A percentile compares a stretch with the other conserved stretches of the same genome.
phyloP scores from a whole-genome alignment of 306 rosid genomes.

The Astragalus glycyphyllos region DNA sequence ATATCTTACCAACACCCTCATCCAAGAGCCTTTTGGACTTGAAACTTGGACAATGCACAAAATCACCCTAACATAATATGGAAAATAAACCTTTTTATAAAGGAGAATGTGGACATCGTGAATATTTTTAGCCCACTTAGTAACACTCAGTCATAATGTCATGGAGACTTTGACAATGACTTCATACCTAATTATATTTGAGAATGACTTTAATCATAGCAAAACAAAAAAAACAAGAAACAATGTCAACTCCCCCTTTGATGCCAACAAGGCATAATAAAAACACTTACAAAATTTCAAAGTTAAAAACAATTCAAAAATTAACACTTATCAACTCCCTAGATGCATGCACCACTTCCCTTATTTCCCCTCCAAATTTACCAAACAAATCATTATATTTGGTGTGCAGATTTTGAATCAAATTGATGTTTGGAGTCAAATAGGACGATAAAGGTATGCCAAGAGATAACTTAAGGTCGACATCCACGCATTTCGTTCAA shows the following conservation, averaged over 20 bases:
- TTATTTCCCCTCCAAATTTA: not conserved
- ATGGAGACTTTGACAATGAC: not conserved
- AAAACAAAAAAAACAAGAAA: conserved; percentile 12
- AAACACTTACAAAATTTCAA: not conserved
- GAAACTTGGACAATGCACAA: conserved; percentile 2
- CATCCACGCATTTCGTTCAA: conserved; percentile 13
- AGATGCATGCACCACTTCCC: conserved; percentile 1
- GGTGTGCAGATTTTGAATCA: not conserved
- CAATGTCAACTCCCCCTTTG: not conserved
- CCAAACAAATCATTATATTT: not conserved
- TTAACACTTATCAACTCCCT: not conserved
- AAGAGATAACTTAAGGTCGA: conserved; percentile 6
- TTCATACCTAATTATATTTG: not conserved
- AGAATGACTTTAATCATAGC: conserved; percentile 8
- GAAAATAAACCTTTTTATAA: not conserved
- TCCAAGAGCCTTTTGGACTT: not conserved
- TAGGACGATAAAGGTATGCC: conserved; percentile 17
- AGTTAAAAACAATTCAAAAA: not conserved
- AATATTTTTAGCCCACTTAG: conserved; percentile 4
- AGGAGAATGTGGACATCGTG: conserved; percentile 9
- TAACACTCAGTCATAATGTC: not conserved
- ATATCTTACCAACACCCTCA: conserved; percentile 10
- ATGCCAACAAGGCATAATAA: not conserved
- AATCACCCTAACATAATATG: not conserved
- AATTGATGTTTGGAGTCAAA: conserved; percentile 20